These are phyloP conservation scores for Kalmusia sp. DNA, from an alignment of 2,329 filamentous ascomycete genomes.

Conservation along the genomic window DNA sequence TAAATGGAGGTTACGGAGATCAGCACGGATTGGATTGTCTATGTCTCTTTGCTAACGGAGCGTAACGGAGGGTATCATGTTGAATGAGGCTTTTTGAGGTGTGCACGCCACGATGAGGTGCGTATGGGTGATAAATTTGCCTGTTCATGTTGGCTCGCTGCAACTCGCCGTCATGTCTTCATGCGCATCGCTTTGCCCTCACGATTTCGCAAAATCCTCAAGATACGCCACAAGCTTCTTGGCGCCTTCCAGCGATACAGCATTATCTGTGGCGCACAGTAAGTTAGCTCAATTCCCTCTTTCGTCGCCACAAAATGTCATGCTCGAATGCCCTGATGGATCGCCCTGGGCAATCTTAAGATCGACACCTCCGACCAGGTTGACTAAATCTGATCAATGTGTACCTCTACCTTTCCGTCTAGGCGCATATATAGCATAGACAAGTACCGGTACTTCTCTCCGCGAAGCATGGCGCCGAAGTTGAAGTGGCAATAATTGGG, in stretches of 20 bases:
- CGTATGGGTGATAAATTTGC: neutral
- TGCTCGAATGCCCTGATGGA: constrained; percentile 9
- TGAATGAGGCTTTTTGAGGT: constrained; percentile 27
- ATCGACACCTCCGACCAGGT: constrained; percentile 7
- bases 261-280: constrained; percentile 66
- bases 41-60: constrained; percentile 16
- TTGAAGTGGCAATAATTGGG: constrained; percentile 11
- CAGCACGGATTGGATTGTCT: constrained; percentile 23
- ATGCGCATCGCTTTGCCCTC: constrained; percentile 25
- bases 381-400: neutral
- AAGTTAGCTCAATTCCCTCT: constrained; percentile 22
- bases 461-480: constrained; percentile 8
- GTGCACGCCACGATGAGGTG: constrained; percentile 11
- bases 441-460: constrained; percentile 21
- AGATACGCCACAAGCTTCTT: constrained; percentile 73
- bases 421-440: constrained; percentile 18
- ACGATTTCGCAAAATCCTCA: constrained; percentile 60
- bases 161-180: constrained; percentile 18
- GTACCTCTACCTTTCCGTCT: constrained; percentile 9
- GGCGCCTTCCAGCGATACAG: constrained; percentile 71
- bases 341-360: constrained; percentile 9
- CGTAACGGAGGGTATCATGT: constrained; percentile 31
- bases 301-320: constrained; percentile 18
- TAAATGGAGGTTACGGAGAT: constrained; percentile 7
- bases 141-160: constrained; percentile 11